phyloP scores from a whole-genome alignment of 257 asterid genomes.

The Coffea eugenioides region DNA sequence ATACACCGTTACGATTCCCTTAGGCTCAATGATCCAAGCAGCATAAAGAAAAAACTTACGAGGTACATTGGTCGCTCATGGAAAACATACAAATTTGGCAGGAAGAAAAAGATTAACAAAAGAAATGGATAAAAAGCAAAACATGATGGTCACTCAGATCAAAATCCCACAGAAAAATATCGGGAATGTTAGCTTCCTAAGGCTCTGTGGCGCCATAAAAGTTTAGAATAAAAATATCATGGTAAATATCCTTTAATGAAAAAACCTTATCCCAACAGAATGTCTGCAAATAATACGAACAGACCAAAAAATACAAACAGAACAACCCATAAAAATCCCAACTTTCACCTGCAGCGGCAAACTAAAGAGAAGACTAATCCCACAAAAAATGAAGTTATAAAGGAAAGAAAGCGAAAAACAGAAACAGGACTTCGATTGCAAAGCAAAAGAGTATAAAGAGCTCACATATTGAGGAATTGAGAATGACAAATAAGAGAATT shows the following conservation, averaged over 20 bases:
- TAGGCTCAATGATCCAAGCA: too few species aligned
- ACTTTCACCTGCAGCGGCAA: not conserved
- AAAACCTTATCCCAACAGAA: not conserved
- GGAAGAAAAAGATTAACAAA: too few species aligned
- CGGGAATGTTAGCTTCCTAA: too few species aligned
- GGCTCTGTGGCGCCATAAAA: too few species aligned
- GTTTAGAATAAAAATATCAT: too few species aligned
- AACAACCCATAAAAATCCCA: not conserved
- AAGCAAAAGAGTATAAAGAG: slow-evolving; percentile 10
- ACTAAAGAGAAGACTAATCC: not conserved
- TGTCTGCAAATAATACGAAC: not conserved
- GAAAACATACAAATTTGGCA: too few species aligned
- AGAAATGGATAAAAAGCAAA: too few species aligned
- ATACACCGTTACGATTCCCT: too few species aligned
- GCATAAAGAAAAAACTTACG: too few species aligned
- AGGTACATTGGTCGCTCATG: too few species aligned
- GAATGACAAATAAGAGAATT: slow-evolving; percentile 84
- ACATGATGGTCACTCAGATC: too few species aligned
- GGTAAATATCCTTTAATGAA: not conserved
- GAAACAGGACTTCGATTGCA: not conserved
- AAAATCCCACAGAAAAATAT: too few species aligned
- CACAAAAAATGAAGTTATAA: not conserved
- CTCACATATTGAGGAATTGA: slow-evolving; percentile 80
- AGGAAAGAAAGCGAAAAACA: slow-evolving; percentile 2
- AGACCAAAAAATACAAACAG: not conserved